phyloP scores from a whole-genome alignment of 2,329 filamentous ascomycete genomes.

The Ceratocystis eucalypticola region DNA sequence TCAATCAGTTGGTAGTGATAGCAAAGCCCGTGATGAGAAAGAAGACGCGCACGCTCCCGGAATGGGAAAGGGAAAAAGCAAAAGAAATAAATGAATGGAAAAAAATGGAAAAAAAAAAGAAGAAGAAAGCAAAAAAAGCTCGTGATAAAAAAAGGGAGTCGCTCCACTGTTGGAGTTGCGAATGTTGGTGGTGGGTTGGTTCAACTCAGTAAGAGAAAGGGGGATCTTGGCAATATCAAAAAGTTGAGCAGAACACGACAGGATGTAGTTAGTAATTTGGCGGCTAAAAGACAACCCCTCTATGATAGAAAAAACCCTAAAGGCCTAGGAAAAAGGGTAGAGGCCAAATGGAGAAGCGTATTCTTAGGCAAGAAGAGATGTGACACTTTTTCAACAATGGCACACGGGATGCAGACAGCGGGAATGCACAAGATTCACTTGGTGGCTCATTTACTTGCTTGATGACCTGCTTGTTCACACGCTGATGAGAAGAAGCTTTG shows the following conservation, averaged over 20 bases:
- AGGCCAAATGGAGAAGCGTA: background rate
- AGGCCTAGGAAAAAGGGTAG: background rate
- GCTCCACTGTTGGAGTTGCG: background rate
- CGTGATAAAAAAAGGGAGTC: background rate
- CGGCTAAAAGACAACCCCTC: constrained; percentile 7
- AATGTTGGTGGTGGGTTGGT: background rate
- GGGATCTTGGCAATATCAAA: constrained; percentile 7
- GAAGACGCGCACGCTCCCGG: background rate
- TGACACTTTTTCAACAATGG: background rate
- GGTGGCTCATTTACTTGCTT: background rate
- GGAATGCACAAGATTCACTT: constrained; percentile 1
- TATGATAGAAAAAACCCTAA: background rate
- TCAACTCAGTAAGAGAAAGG: background rate
- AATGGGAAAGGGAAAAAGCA: background rate
- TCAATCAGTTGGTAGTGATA: background rate
- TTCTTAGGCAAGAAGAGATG: background rate
- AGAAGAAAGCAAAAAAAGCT: background rate
- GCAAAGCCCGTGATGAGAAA: background rate
- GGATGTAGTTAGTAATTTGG: constrained; percentile 2
- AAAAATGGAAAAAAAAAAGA: background rate
- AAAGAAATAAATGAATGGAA: background rate
- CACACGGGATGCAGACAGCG: background rate
- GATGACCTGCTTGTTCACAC: too few species aligned
- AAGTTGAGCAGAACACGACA: background rate
- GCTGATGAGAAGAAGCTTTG: background rate